A percentile compares a stretch with the other conserved stretches of the same genome.
These are phyloP conservation scores for Daldinia eschscholtzii DNA, from an alignment of 2,329 filamentous ascomycete genomes.

Conservation along the genomic window DNA sequence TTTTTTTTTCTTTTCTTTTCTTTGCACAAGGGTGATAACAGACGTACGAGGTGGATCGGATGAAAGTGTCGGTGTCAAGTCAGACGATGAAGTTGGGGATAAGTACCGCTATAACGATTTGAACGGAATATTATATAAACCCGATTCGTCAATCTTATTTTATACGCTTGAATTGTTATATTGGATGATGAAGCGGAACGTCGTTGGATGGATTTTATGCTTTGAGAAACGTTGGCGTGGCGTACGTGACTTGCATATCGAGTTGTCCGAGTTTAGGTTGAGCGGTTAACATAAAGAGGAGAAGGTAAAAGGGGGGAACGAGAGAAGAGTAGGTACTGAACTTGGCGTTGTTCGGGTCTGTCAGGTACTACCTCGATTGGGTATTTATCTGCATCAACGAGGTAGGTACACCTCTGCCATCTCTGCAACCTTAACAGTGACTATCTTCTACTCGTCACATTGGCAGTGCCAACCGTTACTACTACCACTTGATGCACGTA, in stretches of 20 bases:
- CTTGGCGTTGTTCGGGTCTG: constrained; percentile 15
- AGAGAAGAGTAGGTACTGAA: not conserved
- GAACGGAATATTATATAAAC: constrained; percentile 6
- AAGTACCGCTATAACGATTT: constrained; percentile 15
- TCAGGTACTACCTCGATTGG: constrained; percentile 28
- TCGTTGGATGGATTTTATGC: constrained; percentile 14
- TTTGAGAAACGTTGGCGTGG: constrained; percentile 22
- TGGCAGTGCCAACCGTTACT: constrained; percentile 18
- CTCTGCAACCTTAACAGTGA: not conserved
- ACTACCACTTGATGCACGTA: constrained; percentile 7
- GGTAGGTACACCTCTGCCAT: constrained; percentile 13
- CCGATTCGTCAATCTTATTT: not conserved
- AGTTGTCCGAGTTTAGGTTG: constrained; percentile 27
- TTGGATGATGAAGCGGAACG: constrained; percentile 13
- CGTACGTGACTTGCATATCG: constrained; percentile 22
- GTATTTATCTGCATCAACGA: constrained; percentile 23
- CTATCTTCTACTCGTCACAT: constrained; percentile 19
- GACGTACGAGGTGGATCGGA: constrained; percentile 32
- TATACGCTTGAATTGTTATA: constrained; percentile 5
- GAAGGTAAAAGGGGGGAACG: constrained; percentile 5
- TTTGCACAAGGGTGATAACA: constrained; percentile 21
- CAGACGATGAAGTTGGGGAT: constrained; percentile 27
- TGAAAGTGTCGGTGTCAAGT: constrained; percentile 40
- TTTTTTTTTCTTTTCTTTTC: constrained; percentile 5
- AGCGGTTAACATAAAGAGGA: constrained; percentile 12